phyloP scores from a whole-genome alignment of 1,284 basidiomycete species.

The Leccinum angustisporum region DNA sequence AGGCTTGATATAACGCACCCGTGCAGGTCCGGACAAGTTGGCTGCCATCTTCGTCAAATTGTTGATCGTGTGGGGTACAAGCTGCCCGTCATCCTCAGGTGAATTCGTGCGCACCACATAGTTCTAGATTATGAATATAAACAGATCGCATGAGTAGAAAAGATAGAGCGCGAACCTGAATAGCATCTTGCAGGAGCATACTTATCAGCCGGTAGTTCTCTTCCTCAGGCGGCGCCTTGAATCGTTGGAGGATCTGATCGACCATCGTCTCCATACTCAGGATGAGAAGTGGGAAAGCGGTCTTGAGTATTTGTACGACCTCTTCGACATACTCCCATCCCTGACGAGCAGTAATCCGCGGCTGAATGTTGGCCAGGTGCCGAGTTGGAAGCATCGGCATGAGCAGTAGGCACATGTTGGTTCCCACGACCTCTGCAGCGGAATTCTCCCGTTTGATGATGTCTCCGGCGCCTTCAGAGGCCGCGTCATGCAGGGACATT shows the following conservation, averaged over 20 bases:
- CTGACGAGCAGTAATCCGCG: slow-evolving; percentile 56
- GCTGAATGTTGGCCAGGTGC: slow-evolving; percentile 26
- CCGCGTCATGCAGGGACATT: slow-evolving; percentile 35
- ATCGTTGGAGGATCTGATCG: slow-evolving; percentile 90
- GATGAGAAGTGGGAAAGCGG: slow-evolving; percentile 92
- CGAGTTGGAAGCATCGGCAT: slow-evolving; percentile 19
- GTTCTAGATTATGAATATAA: slow-evolving; percentile 45
- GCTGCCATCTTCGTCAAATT: slow-evolving; percentile 76
- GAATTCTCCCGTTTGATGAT: slow-evolving; percentile 30
- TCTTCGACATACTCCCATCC: slow-evolving; percentile 95
- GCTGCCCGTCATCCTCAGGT: slow-evolving; percentile 75
- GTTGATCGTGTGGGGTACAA: slow-evolving; percentile 55
- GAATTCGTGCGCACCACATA: slow-evolving; percentile 70
- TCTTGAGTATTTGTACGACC: slow-evolving; percentile 93
- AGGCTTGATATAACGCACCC: slow-evolving; percentile 44
- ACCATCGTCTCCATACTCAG: slow-evolving; percentile 97
- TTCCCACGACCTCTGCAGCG: slow-evolving; percentile 19
- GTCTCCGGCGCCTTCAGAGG: slow-evolving; percentile 29
- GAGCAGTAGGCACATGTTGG: slow-evolving; percentile 21
- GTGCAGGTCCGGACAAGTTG: slow-evolving; percentile 65
- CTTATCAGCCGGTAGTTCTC: slow-evolving; percentile 93
- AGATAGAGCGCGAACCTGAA: slow-evolving; percentile 48
- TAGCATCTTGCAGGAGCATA: slow-evolving; percentile 76
- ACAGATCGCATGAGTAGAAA: background rate
- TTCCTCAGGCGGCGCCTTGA: slow-evolving; percentile 91